Percentiles rank a stretch among this genome's conserved stretches.
These are phyloP conservation scores for Lotus japonicus DNA, from an alignment of 306 rosid species.

Conservation along the genomic window DNA sequence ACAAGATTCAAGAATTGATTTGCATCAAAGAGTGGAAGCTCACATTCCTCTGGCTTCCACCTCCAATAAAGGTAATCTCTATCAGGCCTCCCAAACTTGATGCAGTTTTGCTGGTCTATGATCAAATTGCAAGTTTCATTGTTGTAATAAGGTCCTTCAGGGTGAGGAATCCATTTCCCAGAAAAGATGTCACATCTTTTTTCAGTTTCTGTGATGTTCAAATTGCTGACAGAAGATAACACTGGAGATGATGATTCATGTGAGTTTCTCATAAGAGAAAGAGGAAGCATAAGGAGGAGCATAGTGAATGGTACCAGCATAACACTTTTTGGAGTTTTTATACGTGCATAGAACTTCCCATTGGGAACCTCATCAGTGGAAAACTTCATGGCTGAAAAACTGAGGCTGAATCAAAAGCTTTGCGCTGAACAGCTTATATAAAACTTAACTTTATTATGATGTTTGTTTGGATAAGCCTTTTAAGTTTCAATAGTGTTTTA, in stretches of 20 bases:
- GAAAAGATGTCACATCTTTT: constrained; percentile 48
- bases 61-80: constrained; percentile 64
- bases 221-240: neutral
- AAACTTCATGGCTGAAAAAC: constrained; percentile 40
- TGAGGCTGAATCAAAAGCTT: constrained; percentile 16
- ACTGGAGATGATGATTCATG: constrained; percentile 30
- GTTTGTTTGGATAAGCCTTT: constrained; percentile 15
- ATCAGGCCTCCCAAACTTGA: constrained; percentile 76
- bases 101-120: constrained; percentile 67
- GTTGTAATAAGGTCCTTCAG: constrained; percentile 51
- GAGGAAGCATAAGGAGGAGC: constrained; percentile 36
- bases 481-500: neutral
- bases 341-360: constrained; percentile 36
- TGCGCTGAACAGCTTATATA: constrained; percentile 11
- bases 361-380: constrained; percentile 24
- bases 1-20: constrained; percentile 58
- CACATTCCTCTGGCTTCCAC: constrained; percentile 87
- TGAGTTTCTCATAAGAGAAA: constrained; percentile 34
- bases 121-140: constrained; percentile 53
- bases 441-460: neutral
- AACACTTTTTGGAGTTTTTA: constrained; percentile 13
- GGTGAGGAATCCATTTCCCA: constrained; percentile 67
- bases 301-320: constrained; percentile 29
- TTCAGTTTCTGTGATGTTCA: constrained; percentile 5
- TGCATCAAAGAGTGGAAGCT: constrained; percentile 67